A percentile compares a stretch with the other conserved stretches of the same genome.
Conservation (phyloP, 78 protist species). For the Cavenderia fasciculata region DNA sequence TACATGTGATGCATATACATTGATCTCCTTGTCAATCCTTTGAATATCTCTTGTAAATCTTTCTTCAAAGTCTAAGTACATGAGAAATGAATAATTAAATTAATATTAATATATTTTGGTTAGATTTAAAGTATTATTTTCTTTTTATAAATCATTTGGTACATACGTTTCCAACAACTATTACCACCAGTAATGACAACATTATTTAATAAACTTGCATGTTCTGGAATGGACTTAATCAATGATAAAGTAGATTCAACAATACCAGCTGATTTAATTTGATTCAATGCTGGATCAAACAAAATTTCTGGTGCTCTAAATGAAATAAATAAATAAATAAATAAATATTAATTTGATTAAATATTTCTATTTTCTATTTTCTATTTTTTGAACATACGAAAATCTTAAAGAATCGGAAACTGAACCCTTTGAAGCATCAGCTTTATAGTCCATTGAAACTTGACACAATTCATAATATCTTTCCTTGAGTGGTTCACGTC, state of each 20-base stretch:
- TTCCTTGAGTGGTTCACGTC: neutral
- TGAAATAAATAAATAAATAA: too few relatives aligned
- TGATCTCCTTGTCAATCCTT: neutral
- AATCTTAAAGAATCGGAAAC: neutral
- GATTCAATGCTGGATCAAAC: neutral
- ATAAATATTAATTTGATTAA: too few relatives aligned
- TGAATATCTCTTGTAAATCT: constrained; percentile 24
- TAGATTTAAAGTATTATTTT: neutral
- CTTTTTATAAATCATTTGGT: neutral
- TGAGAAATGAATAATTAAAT: neutral
- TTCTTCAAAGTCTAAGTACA: neutral
- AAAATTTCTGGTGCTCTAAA: neutral
- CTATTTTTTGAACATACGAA: too few relatives aligned
- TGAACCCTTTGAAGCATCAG: neutral
- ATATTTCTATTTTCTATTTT: too few relatives aligned
- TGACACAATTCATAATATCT: neutral
- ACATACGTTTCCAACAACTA: neutral
- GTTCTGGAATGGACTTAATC: neutral
- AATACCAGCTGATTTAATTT: neutral
- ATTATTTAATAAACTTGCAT: neutral
- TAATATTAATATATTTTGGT: neutral
- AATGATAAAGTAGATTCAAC: neutral
- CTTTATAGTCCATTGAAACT: neutral
- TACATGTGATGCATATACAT: neutral
- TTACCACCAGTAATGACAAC: constrained; percentile 7